These are phyloP conservation scores for Fagopyrum esculentum DNA, from an alignment of 148 eudicot species.

Conservation along the genomic window DNA sequence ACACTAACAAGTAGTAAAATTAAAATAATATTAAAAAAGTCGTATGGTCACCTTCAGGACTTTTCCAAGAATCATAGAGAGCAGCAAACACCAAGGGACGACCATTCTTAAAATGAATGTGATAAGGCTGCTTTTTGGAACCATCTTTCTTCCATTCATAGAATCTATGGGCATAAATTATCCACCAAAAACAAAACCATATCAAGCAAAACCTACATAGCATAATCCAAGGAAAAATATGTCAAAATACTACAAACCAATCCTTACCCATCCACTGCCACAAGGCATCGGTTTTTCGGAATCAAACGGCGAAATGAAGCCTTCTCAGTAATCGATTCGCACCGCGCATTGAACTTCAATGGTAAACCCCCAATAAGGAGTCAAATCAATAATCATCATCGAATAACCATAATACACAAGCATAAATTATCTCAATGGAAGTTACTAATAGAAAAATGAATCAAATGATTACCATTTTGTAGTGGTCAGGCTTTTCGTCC, in stretches of 20 bases:
- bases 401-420: background rate
- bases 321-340: constrained; percentile 75
- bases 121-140: constrained; percentile 83
- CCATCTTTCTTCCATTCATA: constrained; percentile 98
- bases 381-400: background rate
- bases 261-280: constrained; percentile 82
- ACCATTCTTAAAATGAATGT: constrained; percentile 74
- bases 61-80: constrained; percentile 92
- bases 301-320: constrained; percentile 90
- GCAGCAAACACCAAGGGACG: constrained; percentile 92
- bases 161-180: constrained; percentile 38
- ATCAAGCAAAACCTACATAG: constrained; percentile 1
- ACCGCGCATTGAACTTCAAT: constrained; percentile 83
- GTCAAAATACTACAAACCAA: background rate
- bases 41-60: constrained; percentile 59
- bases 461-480: constrained; percentile 54
- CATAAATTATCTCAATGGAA: background rate
- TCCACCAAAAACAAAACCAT: background rate
- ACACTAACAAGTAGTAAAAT: background rate
- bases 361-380: background rate
- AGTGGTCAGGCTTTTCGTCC: constrained; percentile 85
- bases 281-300: constrained; percentile 83
- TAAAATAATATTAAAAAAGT: background rate
- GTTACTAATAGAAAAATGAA: background rate
- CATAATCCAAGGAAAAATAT: background rate